Conservation (phyloP, 2,329 filamentous ascomycete genomes). For the Stachybotrys echinatus region DNA sequence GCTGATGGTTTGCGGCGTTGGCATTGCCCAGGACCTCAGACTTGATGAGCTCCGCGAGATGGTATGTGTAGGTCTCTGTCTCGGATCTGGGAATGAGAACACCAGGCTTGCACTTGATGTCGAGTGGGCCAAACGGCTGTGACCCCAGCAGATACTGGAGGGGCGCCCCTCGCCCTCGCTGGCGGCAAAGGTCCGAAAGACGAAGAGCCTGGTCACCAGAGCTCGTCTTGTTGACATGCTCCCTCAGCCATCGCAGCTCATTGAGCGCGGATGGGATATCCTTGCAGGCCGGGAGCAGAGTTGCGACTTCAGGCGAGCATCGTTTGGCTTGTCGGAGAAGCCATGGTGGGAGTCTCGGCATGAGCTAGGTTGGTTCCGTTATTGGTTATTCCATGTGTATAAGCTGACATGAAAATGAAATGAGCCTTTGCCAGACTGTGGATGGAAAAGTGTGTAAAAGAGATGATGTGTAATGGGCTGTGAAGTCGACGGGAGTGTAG, state of each 20-base stretch:
- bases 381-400: too few relatives aligned
- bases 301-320: slow-evolving; percentile 50
- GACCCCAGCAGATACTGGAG: slow-evolving; percentile 86
- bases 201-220: slow-evolving; percentile 8
- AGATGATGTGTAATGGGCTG: too few relatives aligned
- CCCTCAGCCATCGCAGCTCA: slow-evolving; percentile 69
- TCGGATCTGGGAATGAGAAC: slow-evolving; percentile 84
- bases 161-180: slow-evolving; percentile 60
- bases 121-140: slow-evolving; percentile 80
- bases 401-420: too few relatives aligned
- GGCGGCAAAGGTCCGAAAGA: slow-evolving; percentile 38
- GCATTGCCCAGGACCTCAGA: slow-evolving; percentile 8
- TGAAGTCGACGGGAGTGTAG: too few relatives aligned
- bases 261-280: slow-evolving; percentile 57
- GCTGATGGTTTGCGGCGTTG: slow-evolving; percentile 3
- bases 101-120: slow-evolving; percentile 69
- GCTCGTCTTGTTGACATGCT: slow-evolving; percentile 42
- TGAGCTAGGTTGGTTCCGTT: slow-evolving; percentile 24
- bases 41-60: slow-evolving; percentile 45
- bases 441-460: too few relatives aligned
- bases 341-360: slow-evolving; percentile 59
- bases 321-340: slow-evolving; percentile 49
- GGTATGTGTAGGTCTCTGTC: slow-evolving; percentile 62
- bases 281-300: slow-evolving; percentile 59
- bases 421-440: too few relatives aligned